Base-by-base conservation (phyloP, 192 early-diverging fungal species). In the Spizellomyces punctatus region DNA sequence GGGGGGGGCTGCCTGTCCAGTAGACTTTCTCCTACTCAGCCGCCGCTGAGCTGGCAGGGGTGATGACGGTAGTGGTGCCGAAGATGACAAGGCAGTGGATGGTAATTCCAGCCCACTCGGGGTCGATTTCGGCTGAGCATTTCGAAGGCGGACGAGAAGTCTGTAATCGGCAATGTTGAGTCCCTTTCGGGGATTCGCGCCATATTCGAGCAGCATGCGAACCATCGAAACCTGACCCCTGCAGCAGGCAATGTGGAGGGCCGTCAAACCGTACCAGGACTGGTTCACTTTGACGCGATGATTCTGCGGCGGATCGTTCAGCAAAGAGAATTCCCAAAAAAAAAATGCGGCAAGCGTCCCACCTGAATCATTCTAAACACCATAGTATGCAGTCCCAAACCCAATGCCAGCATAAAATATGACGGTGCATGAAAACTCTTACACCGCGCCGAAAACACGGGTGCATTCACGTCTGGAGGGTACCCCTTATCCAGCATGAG, bases 401-500 rank as follows among this genome's bases (percentile, higher is more conserved):
- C 77, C 12, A 86, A 67, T 7, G 84, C 73, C 62, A 81, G 47
- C 63, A 82, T 58, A 54, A 88, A 88, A 61, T 84, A 88, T 8
- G 82, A 80, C 17, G 86, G 86, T 36, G 79, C 72, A 21, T 36
- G 58, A 71, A 78, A 78, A 12, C 58, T 22, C 41, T 16, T 14
- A 43, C 19, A 42, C 21, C 10, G 14, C 21, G 52, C 19, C n/a
- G 22, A 16, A 27, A 67, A 67, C 17, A 82, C 69, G 1, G 86
- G 83, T 41, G 78, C 70, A 66, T 83, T 88, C 14, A 82, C 77
- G 64, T 86, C 85, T 10, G 66, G 12, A 12, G 84, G 83, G 65
- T 84, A 86, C 5, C 86, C 86, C 70, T 86, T 85, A 41, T 86
- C 86, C 54, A 86, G 19, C 72, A 88, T 78, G 10, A 76, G 49